Evolutionary conservation across 1,139 yeast species (phyloP).

Genomic region (Wickerhamomyces sp.): DNA sequence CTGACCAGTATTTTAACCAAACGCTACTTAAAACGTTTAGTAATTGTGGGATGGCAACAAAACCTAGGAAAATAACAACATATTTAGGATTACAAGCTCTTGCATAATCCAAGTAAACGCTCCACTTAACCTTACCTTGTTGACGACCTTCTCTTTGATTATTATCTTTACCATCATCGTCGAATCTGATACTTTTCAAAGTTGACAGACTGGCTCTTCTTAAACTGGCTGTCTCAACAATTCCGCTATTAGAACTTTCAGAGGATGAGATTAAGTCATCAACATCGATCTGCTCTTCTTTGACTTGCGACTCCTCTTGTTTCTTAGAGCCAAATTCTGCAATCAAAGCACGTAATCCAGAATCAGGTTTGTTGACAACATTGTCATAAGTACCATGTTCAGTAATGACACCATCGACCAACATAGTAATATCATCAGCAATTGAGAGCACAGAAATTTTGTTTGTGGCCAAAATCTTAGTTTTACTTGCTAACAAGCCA

Average conservation of each 20-base stretch:
- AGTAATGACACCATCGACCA: slow-evolving; percentile 69
- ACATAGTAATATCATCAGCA: slow-evolving; percentile 70
- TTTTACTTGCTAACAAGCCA: slow-evolving; percentile 73
- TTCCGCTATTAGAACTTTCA: slow-evolving; percentile 22
- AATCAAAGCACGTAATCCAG: slow-evolving; percentile 60
- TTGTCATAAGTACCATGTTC: slow-evolving; percentile 74
- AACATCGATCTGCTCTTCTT: slow-evolving; percentile 32
- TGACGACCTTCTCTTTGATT: slow-evolving; percentile 70
- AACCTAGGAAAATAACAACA: slow-evolving; percentile 52
- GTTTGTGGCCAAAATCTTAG: slow-evolving; percentile 84
- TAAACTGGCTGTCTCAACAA: slow-evolving; percentile 38
- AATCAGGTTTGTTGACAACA: slow-evolving; percentile 45
- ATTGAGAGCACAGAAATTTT: slow-evolving; percentile 78
- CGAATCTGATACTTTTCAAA: slow-evolving; percentile 36
- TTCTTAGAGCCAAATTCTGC: slow-evolving; percentile 68
- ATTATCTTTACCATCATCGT: slow-evolving; percentile 42
- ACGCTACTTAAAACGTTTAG: slow-evolving; percentile 64
- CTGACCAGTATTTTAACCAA: slow-evolving; percentile 98
- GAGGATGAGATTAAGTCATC: slow-evolving; percentile 26
- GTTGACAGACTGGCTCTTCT: slow-evolving; percentile 72
- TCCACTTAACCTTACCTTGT: slow-evolving; percentile 93
- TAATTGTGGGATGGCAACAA: slow-evolving; percentile 53
- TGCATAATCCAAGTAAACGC: slow-evolving; percentile 77
- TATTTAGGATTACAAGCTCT: slow-evolving; percentile 78
- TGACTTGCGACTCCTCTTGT: slow-evolving; percentile 20